Evolutionary conservation across 1,139 yeast species (phyloP), one percentile per base, ranked within the genome.

Genomic region (Suhomyces coccinellae): DNA sequence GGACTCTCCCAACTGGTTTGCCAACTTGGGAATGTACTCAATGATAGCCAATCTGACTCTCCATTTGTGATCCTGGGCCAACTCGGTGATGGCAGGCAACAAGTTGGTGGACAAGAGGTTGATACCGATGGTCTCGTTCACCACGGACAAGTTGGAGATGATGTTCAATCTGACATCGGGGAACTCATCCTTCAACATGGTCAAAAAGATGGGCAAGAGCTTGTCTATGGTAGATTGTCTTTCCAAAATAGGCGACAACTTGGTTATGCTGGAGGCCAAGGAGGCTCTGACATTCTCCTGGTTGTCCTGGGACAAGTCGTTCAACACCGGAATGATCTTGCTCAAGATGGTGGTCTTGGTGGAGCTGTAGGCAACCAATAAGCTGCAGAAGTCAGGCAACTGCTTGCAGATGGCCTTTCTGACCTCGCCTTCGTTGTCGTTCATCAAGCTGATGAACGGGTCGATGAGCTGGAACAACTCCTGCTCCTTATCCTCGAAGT

Each of bases 1-100:
- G 17, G 89, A 83, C 47, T 87, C 93, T 30, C 99, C 99, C 52
- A 95, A 75, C 67, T 95, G 99, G 58, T 87, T 87, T n/a, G 99
- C 98, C 53, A 95, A 76, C 55, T 93, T 77, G 20, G 99, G 99
- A 56, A 91, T 89, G 67, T 95, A 95, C 65, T 95, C 97, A 61
- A 95, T 95, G 52, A 95, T 93, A 13, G 99, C 99, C 63, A 95
- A 77, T 61, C 99, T 83, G 26, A 95, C 98, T 60, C 99, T 82
- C 99, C 99, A 95, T 62, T 91, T 95, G 58, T 85, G 85, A 69
- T 95, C 99, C 63, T 90, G 95, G 8, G 99, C 98, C 54, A 95
- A 78, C 57, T 93, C 97, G 20, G 96, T 85, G 52, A 95, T 91
- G 2, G 99, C 99, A 6, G 99, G 99, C 53, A 95, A 75, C 52